Base-by-base conservation (phyloP, 305 asterid genomes). In the Fraxinus angustifolia region DNA sequence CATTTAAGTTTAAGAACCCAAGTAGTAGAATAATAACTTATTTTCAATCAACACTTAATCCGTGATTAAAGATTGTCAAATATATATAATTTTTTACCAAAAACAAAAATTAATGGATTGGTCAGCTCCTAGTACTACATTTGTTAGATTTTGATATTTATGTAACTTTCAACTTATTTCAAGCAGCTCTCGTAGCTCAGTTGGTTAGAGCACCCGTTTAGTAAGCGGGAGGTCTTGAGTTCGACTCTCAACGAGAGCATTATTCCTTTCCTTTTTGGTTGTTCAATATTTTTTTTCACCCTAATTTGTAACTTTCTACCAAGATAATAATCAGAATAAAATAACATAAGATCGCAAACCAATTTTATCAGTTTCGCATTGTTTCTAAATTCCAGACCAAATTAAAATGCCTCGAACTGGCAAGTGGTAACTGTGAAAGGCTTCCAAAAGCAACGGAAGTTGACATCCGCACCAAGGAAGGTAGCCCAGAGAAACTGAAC, bases 201-300 rank as follows among this genome's bases (percentile, higher is more conserved):
- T 88, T 88, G 91, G 88, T 89, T 89, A 89, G 89, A 87, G 87
- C 88, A 87, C 89, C 91, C 88, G 90, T 88, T 90, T 90, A 87
- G 91, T 89, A 84, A 84, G 90, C 87, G 89, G 90, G 91, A 89
- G 92, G 91, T 89, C 92, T 86, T 89, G 89, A 89, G 93, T 90
- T 85, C 88, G 70, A 90, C 90, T 90, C 89, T 88, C 91, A 85
- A 88, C 89, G 86, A 88, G 89, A 89, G 92, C 91, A 86, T 0
- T 17, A 4, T 6, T 28, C 40, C 2, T 36, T 36, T 36, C 0
- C n/a, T 3, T 45, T 45, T 0, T 45, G 17, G 19, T 4, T 48
- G 62, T 50, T 50, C 62, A 50, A 50, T 50, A 50, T 0, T 16
- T 50, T 48, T 45, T 48, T 50, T 1, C 8, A 50, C 62, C 21